A percentile compares a stretch with the other conserved stretches of the same genome.
Conservation (phyloP, 2,329 filamentous ascomycete species). For the Dactylonectria estremocensis region DNA sequence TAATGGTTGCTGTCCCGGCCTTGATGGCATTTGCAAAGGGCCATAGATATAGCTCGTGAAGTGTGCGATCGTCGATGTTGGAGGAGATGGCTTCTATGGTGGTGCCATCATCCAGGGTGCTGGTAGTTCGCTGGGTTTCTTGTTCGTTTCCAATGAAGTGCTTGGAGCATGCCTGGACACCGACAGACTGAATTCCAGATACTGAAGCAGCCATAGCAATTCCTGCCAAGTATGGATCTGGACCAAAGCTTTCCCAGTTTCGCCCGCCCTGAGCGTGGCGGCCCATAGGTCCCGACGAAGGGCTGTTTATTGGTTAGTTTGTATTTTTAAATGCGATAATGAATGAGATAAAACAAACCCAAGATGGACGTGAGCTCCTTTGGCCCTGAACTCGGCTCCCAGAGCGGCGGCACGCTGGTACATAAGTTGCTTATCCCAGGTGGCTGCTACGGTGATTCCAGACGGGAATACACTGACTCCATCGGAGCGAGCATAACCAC, state of each 20-base stretch:
- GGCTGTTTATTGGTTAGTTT: not conserved
- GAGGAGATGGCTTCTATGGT: constrained; percentile 35
- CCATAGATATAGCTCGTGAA: constrained; percentile 47
- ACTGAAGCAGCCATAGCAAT: constrained; percentile 73
- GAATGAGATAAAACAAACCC: not conserved
- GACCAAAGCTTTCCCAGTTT: constrained; percentile 76
- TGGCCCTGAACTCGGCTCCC: constrained; percentile 8
- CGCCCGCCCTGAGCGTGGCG: constrained; percentile 56
- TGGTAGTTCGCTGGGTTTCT: constrained; percentile 56
- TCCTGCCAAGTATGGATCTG: constrained; percentile 80
- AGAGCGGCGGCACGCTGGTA: constrained; percentile 1
- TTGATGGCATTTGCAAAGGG: constrained; percentile 48
- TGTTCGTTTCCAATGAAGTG: constrained; percentile 52
- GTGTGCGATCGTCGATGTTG: constrained; percentile 46
- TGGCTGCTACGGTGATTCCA: constrained; percentile 10
- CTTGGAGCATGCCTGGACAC: constrained; percentile 77
- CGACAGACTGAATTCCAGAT: constrained; percentile 78
- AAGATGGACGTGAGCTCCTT: constrained; percentile 11
- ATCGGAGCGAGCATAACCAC: constrained; percentile 61
- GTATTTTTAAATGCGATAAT: not conserved
- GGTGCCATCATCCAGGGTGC: constrained; percentile 8
- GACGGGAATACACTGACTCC: constrained; percentile 9
- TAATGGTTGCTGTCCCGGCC: constrained; percentile 48
- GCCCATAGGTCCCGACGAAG: constrained; percentile 53
- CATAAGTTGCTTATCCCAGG: constrained; percentile 18